A percentile compares a stretch with the other conserved stretches of the same genome.
These are phyloP conservation scores for Jaltomata sinuosa DNA, from an alignment of 257 asterid species.

Conservation along the genomic window DNA sequence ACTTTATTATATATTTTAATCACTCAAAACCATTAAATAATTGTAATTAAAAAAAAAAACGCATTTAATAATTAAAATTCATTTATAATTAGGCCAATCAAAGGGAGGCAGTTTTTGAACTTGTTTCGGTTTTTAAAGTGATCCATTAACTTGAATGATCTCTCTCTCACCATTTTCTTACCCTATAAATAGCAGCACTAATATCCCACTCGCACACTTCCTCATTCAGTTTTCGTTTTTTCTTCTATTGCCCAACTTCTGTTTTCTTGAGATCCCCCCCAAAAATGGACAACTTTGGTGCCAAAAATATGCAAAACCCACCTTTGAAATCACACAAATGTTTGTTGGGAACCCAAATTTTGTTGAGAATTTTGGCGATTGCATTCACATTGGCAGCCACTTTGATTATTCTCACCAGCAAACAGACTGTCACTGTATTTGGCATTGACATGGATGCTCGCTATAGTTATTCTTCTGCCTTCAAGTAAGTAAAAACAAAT, in stretches of 20 bases:
- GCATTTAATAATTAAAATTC: too few relatives aligned
- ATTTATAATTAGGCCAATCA: too few relatives aligned
- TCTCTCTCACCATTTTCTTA: not conserved
- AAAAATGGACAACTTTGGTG: slow-evolving; percentile 3
- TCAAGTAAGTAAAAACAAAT: slow-evolving; percentile 24
- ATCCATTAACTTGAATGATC: not conserved
- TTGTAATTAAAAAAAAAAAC: too few relatives aligned
- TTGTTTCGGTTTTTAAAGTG: not conserved
- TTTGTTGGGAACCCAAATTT: slow-evolving; percentile 22
- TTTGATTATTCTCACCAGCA: slow-evolving; percentile 33
- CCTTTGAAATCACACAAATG: slow-evolving; percentile 14
- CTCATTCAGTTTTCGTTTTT: not conserved
- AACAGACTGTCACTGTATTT: slow-evolving; percentile 28
- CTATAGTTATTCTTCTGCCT: slow-evolving; percentile 49
- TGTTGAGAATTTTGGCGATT: slow-evolving; percentile 26
- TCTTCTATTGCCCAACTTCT: too few relatives aligned
- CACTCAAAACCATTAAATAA: too few relatives aligned
- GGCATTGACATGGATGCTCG: slow-evolving; percentile 44
- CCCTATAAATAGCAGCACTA: not conserved
- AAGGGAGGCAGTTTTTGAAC: not conserved
- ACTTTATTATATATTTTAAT: too few relatives aligned
- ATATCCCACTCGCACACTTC: not conserved
- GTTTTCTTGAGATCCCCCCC: not conserved
- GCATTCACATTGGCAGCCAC: slow-evolving; percentile 44
- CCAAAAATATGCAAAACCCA: slow-evolving; percentile 6